Conservation (phyloP, 225 moss, liverwort and hornwort species). For the Polytrichum commune region DNA sequence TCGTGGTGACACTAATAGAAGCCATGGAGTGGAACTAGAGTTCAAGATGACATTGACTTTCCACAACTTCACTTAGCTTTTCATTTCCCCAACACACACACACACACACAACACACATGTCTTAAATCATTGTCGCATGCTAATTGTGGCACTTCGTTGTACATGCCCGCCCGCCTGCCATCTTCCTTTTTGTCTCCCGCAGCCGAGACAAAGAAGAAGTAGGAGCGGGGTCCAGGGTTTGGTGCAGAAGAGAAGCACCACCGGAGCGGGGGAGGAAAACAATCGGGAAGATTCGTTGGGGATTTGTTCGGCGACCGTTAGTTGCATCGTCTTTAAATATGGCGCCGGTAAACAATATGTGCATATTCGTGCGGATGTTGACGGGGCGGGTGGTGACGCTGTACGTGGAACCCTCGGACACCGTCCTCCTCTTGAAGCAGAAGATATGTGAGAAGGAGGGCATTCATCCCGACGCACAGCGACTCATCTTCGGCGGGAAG, state of each 20-base stretch:
- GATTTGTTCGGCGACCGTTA: too few species aligned
- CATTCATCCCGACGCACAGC: background rate
- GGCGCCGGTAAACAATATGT: background rate
- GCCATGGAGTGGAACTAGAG: too few species aligned
- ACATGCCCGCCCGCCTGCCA: background rate
- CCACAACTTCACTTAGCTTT: too few species aligned
- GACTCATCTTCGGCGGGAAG: background rate
- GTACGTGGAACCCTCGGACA: background rate
- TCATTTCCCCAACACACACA: too few species aligned
- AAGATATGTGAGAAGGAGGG: conserved; percentile 1
- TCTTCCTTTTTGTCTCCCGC: background rate
- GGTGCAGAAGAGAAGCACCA: too few species aligned
- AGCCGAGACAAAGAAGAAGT: background rate
- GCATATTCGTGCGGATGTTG: background rate
- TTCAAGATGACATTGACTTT: too few species aligned
- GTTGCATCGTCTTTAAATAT: background rate
- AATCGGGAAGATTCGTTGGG: too few species aligned
- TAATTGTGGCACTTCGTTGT: too few species aligned
- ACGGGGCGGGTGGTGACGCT: background rate
- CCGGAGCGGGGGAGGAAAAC: too few species aligned
- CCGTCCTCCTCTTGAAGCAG: background rate
- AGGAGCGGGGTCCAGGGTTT: background rate
- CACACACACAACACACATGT: too few species aligned
- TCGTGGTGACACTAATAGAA: too few species aligned
- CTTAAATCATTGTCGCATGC: too few species aligned